These are phyloP conservation scores for Miscanthus lutarioriparius DNA, from an alignment of 176 grass and related monocot species.

Conservation along the genomic window DNA sequence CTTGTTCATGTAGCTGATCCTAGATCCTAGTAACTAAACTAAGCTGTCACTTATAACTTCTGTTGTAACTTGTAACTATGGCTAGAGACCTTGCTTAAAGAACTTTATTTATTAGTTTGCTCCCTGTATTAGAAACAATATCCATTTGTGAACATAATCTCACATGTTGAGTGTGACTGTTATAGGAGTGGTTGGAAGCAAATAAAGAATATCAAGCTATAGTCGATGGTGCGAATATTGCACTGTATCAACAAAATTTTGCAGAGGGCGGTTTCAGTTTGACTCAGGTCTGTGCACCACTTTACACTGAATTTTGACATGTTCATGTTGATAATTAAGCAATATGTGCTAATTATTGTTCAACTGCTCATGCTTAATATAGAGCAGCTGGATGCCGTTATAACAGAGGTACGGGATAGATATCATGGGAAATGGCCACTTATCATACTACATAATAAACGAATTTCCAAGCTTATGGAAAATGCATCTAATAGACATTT, in stretches of 20 bases:
- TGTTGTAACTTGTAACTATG: background rate
- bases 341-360: constrained; percentile 27
- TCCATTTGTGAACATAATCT: background rate
- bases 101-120: background rate
- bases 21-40: background rate
- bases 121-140: background rate
- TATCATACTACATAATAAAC: constrained; percentile 74
- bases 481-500: constrained; percentile 67
- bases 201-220: constrained; percentile 59
- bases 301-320: background rate
- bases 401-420: constrained; percentile 58
- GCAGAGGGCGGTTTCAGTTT: constrained; percentile 79
- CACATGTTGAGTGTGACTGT: background rate
- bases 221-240: constrained; percentile 89
- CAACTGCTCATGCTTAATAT: constrained; percentile 45
- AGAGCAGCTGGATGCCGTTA: constrained; percentile 88
- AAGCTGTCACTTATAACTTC: background rate
- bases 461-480: constrained; percentile 65
- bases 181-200: constrained; percentile 77
- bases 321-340: background rate
- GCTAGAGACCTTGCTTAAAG: background rate
- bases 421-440: constrained; percentile 77
- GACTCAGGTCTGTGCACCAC: constrained; percentile 66
- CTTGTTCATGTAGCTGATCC: background rate
- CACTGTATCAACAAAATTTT: constrained; percentile 96